phyloP scores from a whole-genome alignment of 495 filamentous ascomycete genomes.

The Neurospora discreta region DNA sequence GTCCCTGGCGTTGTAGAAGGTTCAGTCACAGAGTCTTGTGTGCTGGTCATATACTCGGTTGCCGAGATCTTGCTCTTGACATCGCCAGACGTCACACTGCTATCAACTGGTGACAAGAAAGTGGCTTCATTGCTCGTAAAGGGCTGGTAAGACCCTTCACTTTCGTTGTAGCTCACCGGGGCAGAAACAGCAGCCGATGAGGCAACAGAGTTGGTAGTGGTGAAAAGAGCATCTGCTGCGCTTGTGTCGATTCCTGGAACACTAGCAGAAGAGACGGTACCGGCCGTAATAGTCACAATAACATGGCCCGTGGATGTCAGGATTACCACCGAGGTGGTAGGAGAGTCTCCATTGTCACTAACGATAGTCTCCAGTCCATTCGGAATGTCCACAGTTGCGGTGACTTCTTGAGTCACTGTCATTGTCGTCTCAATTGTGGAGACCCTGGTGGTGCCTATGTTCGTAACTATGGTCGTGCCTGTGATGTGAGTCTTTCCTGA shows the following conservation, averaged over 20 bases:
- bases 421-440: neutral
- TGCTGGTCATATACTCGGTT: neutral
- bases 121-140: neutral
- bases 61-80: neutral
- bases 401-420: neutral
- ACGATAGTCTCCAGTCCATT: neutral
- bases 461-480: neutral
- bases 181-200: neutral
- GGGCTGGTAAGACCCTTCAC: neutral
- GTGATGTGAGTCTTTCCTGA: neutral
- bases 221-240: neutral
- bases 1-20: neutral
- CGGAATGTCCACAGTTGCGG: neutral
- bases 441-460: neutral
- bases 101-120: neutral
- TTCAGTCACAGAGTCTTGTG: neutral
- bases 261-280: neutral
- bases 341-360: neutral
- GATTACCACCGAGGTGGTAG: neutral
- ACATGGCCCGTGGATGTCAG: neutral
- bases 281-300: neutral
- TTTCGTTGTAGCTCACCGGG: neutral
- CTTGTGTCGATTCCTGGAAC: neutral
- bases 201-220: neutral
- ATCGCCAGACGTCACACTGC: neutral